These are phyloP conservation scores for Cladorrhinum sp. DNA, from an alignment of 2,329 filamentous ascomycete genomes.

Conservation along the genomic window DNA sequence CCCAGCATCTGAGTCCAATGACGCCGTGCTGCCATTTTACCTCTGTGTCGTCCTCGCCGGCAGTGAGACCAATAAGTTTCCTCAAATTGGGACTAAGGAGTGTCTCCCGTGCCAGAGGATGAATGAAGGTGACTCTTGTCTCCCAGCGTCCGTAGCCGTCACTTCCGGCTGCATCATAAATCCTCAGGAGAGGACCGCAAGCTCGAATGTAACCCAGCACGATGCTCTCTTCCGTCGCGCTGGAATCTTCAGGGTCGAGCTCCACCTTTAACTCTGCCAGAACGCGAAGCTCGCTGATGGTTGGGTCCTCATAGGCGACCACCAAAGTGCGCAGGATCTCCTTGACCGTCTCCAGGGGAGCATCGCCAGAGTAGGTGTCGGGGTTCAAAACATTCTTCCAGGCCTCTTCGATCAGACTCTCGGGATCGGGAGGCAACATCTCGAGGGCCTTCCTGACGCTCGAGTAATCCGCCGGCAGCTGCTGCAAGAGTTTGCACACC, in stretches of 20 bases:
- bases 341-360: no score
- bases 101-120: constrained; percentile 8
- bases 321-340: neutral
- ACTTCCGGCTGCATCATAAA: no score
- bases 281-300: neutral
- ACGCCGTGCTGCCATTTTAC: constrained; percentile 14
- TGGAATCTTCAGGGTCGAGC: neutral
- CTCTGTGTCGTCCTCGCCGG: constrained; percentile 5
- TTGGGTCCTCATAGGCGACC: neutral
- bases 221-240: no score
- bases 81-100: constrained; percentile 5
- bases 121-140: constrained; percentile 10
- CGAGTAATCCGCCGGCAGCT: constrained; percentile 1
- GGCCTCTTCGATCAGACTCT: neutral
- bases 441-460: constrained; percentile 11
- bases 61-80: constrained; percentile 8
- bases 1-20: constrained; percentile 11
- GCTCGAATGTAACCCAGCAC: no score
- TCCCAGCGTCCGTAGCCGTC: neutral
- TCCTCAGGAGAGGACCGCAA: no score
- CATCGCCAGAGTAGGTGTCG: no score
- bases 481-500: constrained; percentile 8
- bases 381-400: no score
- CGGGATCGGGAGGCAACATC: constrained; percentile 1
- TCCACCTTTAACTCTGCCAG: neutral